Conservation (phyloP, 345 rosid genomes). For the Moringa oleifera region DNA sequence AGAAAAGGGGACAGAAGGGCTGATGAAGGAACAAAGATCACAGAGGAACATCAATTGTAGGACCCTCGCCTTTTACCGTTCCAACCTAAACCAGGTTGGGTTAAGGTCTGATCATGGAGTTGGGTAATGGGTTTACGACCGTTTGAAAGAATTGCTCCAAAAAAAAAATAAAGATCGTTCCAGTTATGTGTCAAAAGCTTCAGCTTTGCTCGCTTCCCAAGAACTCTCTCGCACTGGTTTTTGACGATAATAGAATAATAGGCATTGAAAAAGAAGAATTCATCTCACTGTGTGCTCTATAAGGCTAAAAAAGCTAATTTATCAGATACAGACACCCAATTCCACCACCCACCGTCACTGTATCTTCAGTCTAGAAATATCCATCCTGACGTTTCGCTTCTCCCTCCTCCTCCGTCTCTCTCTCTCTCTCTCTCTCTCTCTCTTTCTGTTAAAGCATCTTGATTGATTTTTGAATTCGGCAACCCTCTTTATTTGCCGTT, state of each 20-base stretch:
- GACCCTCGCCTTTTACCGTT: neutral
- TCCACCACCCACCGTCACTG: slow-evolving; percentile 29
- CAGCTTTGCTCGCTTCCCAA: too few species aligned
- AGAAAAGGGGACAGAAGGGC: too few species aligned
- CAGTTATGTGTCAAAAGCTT: too few species aligned
- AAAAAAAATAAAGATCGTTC: too few species aligned
- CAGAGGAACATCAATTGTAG: too few species aligned
- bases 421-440: neutral
- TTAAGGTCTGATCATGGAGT: neutral
- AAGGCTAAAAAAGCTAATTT: too few species aligned
- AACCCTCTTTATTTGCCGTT: neutral
- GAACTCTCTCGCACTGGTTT: too few species aligned
- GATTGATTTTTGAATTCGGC: neutral
- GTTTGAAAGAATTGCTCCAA: neutral
- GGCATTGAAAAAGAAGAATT: too few species aligned
- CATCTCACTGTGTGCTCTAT: too few species aligned
- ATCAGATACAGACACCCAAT: neutral
- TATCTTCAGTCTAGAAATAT: slow-evolving; percentile 21
- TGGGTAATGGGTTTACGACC: neutral
- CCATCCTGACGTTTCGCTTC: too few species aligned
- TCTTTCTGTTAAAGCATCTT: neutral
- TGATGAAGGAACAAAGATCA: too few species aligned
- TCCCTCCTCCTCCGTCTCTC: neutral
- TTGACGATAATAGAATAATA: too few species aligned
- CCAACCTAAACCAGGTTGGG: neutral